Evolutionary conservation across 352 stramenopile genomes (phyloP), one percentile per base, ranked within the genome.

Genomic region (Phytopythium litorale): DNA sequence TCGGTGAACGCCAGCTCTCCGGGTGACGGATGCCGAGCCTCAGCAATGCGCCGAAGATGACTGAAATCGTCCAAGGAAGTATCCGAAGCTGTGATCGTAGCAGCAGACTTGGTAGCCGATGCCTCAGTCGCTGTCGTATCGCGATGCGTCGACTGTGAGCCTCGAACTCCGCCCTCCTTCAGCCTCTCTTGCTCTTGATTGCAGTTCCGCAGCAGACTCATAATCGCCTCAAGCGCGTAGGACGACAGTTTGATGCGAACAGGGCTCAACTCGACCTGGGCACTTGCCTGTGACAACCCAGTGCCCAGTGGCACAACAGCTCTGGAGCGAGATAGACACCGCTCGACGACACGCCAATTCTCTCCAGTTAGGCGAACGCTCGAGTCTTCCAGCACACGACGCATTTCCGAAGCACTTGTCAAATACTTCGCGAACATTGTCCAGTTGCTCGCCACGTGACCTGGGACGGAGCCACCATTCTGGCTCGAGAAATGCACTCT

Each of bases 1-100:
- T 93, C 79, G 1, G 78, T 75, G 43, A 92, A 78, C 6, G 92
- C 70, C 8, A 94, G 50, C 48, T 94, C 85, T 23, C 85, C 85
- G 18, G 81, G 73, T 21, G 57, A 65, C 45, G 83, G 71, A 50
- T 80, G 73, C 15, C 75, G 75, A 19, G 64, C 56, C 67, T 83
- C 81, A 32, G 73, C 77, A 49, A 86, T 76, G 15, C 81, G 80
- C 23, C 53, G 67, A 57, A 93, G 67, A 28, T 66, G 60, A 45
- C 76, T 76, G n/a, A 93, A 82, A 65, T 93, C 84, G 57, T 89
- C 78, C 13, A 50, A 45, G 25, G 46, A 61, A 1, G 33, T 12
- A n/a, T 19, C 8, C n/a, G 42, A 59, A 21, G 18, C 18, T 4
- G 42, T 19, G 15, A 25, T 13, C 38, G 21, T 60, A 12, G 23